phyloP scores from a whole-genome alignment of 169 alveolate genomes.

The Cryptosporidium tyzzeri region DNA sequence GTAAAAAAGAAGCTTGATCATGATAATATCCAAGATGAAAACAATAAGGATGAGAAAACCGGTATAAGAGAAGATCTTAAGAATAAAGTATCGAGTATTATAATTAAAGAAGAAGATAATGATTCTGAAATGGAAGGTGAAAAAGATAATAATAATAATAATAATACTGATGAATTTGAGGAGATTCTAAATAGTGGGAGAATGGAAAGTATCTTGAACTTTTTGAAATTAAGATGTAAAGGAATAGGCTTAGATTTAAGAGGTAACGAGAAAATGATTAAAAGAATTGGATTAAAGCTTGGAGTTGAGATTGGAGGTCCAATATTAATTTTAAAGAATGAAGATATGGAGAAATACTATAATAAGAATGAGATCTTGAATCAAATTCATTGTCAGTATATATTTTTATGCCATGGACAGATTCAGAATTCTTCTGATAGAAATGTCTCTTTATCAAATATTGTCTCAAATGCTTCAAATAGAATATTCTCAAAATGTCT shows the following conservation, averaged over 20 bases:
- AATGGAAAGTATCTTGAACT: slow-evolving; percentile 30
- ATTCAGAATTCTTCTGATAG: slow-evolving; percentile 22
- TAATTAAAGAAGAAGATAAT: not conserved
- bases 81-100: too few relatives aligned
- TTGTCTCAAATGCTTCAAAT: slow-evolving; percentile 22
- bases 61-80: not conserved
- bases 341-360: not conserved
- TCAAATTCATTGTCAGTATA: slow-evolving; percentile 20
- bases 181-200: slow-evolving; percentile 20
- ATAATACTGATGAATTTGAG: not conserved
- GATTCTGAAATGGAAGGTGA: not conserved
- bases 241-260: not conserved
- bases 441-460: slow-evolving; percentile 19
- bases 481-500: slow-evolving; percentile 43
- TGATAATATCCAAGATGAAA: not conserved
- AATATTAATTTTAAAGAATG: slow-evolving; percentile 4
- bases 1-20: not conserved
- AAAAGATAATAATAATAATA: not conserved
- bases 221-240: not conserved
- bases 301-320: slow-evolving; percentile 64
- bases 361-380: not conserved
- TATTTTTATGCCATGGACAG: slow-evolving; percentile 59
- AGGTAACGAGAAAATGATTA: not conserved
- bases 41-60: not conserved
- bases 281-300: slow-evolving; percentile 4